phyloP scores from a whole-genome alignment of 78 protist genomes.

The Dictyostelium intermedium region DNA sequence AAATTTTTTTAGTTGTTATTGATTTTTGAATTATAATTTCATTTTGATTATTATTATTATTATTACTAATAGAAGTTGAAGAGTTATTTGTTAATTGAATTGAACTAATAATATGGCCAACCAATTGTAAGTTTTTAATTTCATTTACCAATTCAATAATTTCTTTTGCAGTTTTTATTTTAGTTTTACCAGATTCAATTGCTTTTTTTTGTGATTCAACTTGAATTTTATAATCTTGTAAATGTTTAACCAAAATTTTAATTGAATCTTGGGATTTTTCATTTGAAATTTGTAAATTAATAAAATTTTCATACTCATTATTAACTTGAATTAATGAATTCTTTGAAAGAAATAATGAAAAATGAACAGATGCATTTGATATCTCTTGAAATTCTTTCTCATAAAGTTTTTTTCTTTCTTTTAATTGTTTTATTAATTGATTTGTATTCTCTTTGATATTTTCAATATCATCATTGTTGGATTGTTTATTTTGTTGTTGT shows the following conservation, averaged over 20 bases:
- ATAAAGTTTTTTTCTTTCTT: neutral
- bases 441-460: neutral
- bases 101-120: neutral
- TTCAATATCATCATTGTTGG: neutral
- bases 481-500: too few species aligned
- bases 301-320: neutral
- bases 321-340: neutral
- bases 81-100: neutral
- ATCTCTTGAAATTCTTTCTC: slow-evolving; percentile 1
- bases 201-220: neutral
- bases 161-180: neutral
- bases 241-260: neutral
- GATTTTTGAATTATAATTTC: neutral
- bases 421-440: neutral
- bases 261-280: neutral
- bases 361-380: neutral
- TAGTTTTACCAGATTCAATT: neutral
- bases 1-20: neutral
- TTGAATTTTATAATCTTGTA: neutral
- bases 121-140: neutral
- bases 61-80: neutral
- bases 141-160: neutral
- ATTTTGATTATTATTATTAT: neutral
- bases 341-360: neutral
- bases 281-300: neutral